These are phyloP conservation scores for Larix kaempferi DNA, from an alignment of 75 land plant genomes.

Conservation along the genomic window DNA sequence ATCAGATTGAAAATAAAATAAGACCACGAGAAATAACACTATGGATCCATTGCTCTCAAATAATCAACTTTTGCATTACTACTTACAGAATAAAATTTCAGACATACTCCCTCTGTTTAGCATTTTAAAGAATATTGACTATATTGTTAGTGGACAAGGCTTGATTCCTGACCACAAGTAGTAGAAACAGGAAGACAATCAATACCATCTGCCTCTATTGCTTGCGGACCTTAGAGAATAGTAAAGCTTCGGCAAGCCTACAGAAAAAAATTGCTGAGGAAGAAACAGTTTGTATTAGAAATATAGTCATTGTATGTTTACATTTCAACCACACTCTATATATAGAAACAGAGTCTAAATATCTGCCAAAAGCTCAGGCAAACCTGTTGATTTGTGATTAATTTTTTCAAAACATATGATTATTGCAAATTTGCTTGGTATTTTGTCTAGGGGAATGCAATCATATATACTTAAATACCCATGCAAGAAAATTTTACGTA, in stretches of 20 bases:
- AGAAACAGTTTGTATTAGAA: background rate
- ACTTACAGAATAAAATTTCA: background rate
- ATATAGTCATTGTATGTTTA: background rate
- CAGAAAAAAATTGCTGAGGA: background rate
- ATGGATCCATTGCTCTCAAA: background rate
- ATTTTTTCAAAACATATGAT: too few species aligned
- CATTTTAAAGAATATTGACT: background rate
- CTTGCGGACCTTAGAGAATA: background rate
- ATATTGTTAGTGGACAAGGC: background rate
- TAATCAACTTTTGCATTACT: background rate
- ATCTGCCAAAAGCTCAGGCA: too few species aligned
- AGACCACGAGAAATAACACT: background rate
- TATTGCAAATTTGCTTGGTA: background rate
- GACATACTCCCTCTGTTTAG: background rate
- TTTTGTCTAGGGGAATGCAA: background rate
- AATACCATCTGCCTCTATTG: background rate
- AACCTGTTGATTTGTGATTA: too few species aligned
- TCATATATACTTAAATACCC: background rate
- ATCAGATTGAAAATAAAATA: background rate
- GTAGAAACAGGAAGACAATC: background rate
- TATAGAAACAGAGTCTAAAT: too few species aligned
- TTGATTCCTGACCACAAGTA: background rate
- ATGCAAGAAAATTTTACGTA: background rate
- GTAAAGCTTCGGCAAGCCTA: background rate
- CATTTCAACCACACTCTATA: background rate